Evolutionary conservation across 768 basidiomycete genomes (phyloP).

Genomic region (Suillus subaureus): DNA sequence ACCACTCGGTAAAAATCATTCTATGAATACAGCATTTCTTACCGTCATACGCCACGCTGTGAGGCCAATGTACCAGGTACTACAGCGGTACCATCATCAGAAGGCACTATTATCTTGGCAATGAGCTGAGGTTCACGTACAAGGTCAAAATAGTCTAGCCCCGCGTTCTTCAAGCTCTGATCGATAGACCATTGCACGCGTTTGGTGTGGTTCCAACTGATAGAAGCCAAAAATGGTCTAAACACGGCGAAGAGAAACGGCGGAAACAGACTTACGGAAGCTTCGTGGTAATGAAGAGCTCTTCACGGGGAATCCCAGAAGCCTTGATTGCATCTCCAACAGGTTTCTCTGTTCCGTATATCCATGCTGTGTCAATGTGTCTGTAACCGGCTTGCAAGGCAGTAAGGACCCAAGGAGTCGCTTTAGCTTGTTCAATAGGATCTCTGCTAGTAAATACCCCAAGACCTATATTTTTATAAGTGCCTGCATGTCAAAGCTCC

Average conservation of each 20-base stretch:
- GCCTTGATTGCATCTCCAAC: slow-evolving; percentile 50
- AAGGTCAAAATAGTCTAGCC: slow-evolving; percentile 52
- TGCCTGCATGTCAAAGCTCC: background rate
- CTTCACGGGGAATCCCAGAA: slow-evolving; percentile 45
- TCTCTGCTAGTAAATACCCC: slow-evolving; percentile 7
- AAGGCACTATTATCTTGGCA: slow-evolving; percentile 18
- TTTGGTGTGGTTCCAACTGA: slow-evolving; percentile 27
- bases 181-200: slow-evolving; percentile 45
- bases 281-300: slow-evolving; percentile 56
- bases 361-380: slow-evolving; percentile 42
- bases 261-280: slow-evolving; percentile 31
- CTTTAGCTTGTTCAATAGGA: slow-evolving; percentile 6
- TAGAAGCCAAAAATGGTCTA: background rate
- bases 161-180: slow-evolving; percentile 42
- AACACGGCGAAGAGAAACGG: no score
- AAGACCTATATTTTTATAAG: slow-evolving; percentile 7
- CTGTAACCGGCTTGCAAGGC: slow-evolving; percentile 44
- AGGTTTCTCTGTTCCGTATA: slow-evolving; percentile 41
- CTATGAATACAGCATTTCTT: background rate
- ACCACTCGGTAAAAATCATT: background rate
- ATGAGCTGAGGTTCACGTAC: slow-evolving; percentile 15
- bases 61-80: slow-evolving; percentile 45
- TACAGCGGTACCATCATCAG: slow-evolving; percentile 28
- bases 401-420: background rate
- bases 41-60: slow-evolving; percentile 22